phyloP scores from a whole-genome alignment of 305 asterid genomes.

The Solanum aculeatissimum region DNA sequence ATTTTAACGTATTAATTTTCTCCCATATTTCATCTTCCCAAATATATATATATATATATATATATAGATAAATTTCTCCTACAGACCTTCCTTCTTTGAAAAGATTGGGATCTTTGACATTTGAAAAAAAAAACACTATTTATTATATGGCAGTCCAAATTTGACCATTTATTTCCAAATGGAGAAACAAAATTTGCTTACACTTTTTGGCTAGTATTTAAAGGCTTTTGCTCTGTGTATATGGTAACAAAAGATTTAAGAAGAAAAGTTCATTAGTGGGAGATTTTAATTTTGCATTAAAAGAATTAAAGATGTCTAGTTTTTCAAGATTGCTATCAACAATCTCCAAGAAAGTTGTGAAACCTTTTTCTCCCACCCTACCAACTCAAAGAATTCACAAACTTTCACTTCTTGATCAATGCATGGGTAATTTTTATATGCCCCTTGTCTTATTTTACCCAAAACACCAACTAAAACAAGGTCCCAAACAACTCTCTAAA shows the following conservation, averaged over 20 bases:
- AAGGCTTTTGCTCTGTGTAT: not conserved
- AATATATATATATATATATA: no score
- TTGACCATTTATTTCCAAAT: not conserved
- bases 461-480: not conserved
- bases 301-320: not conserved
- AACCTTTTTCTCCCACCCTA: not conserved
- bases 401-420: not conserved
- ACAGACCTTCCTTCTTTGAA: not conserved
- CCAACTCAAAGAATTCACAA: not conserved
- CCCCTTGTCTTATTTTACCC: not conserved
- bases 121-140: not conserved
- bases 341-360: not conserved
- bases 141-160: not conserved
- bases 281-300: not conserved
- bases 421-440: not conserved
- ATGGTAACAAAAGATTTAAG: not conserved
- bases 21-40: no score
- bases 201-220: not conserved
- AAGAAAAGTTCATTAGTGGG: not conserved
- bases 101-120: not conserved
- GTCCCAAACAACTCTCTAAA: not conserved
- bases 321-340: not conserved
- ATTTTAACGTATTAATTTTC: no score
- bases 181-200: not conserved
- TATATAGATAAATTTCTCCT: no score